Evolutionary conservation across 2,329 filamentous ascomycete genomes (phyloP).

Genomic region (Beauveria asiatica): DNA sequence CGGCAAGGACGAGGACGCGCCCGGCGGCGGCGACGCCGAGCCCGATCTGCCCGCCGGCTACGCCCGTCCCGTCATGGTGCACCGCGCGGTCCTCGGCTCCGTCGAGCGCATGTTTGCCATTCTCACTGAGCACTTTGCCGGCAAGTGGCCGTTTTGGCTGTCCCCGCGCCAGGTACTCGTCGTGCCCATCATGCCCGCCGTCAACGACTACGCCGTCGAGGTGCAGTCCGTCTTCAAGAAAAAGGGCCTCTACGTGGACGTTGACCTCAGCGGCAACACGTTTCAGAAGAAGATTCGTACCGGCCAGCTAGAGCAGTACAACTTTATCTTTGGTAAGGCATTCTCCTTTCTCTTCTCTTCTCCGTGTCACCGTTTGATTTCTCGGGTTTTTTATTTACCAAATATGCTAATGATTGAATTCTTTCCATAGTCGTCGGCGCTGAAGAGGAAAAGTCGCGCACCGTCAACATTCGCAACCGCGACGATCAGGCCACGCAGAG

Average conservation of each 20-base stretch:
- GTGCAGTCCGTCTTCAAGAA: constrained; percentile 60
- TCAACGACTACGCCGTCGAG: constrained; percentile 69
- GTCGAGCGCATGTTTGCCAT: constrained; percentile 63
- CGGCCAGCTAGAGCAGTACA: constrained; percentile 72
- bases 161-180: constrained; percentile 67
- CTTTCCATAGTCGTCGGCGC: constrained; percentile 47
- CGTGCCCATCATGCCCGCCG: constrained; percentile 61
- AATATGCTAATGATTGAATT: not conserved
- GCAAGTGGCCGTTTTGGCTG: constrained; percentile 86
- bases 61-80: constrained; percentile 77
- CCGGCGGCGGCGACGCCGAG: constrained; percentile 35
- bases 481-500: constrained; percentile 54
- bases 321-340: constrained; percentile 64
- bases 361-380: not conserved
- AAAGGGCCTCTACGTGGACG: constrained; percentile 58
- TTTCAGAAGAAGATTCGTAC: constrained; percentile 86
- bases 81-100: constrained; percentile 70
- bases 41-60: constrained; percentile 56
- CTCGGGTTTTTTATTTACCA: not conserved
- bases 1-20: constrained; percentile 38
- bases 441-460: constrained; percentile 50
- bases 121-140: constrained; percentile 74
- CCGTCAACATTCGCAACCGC: constrained; percentile 56
- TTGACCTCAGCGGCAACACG: constrained; percentile 57
- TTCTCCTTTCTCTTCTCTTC: not conserved